phyloP scores from a whole-genome alignment of 176 grass and related monocot species.

The Oryza punctata region DNA sequence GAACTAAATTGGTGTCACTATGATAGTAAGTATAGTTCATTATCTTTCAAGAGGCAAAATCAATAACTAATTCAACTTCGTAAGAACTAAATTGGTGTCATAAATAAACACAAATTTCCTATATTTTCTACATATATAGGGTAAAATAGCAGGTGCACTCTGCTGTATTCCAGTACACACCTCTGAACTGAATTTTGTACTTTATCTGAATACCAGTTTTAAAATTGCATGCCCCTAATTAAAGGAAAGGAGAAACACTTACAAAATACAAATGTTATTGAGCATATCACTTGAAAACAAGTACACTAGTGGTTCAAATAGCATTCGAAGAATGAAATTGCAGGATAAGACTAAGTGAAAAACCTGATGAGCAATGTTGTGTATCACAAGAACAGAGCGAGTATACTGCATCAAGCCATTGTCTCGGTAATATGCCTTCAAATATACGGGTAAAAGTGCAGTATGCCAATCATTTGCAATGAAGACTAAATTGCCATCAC shows the following conservation, averaged over 20 bases:
- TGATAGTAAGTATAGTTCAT: neutral
- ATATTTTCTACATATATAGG: neutral
- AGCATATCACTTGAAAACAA: neutral
- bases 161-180: neutral
- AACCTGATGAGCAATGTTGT: conserved; percentile 97
- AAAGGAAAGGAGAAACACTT: neutral
- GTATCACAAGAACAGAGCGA: conserved; percentile 91
- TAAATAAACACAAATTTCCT: neutral
- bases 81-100: neutral
- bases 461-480: conserved; percentile 99
- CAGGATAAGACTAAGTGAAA: conserved; percentile 17
- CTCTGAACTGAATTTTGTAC: neutral
- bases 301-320: neutral
- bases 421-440: conserved; percentile 92
- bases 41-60: neutral
- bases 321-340: neutral
- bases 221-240: neutral
- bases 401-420: conserved; percentile 87
- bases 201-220: neutral
- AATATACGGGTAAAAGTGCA: conserved; percentile 83
- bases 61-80: neutral
- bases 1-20: too few relatives aligned
- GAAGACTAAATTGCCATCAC: conserved; percentile 92
- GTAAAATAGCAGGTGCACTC: neutral
- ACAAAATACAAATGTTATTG: neutral